phyloP scores from a whole-genome alignment of 1,139 yeast genomes.

The Taiozyma sp. region DNA sequence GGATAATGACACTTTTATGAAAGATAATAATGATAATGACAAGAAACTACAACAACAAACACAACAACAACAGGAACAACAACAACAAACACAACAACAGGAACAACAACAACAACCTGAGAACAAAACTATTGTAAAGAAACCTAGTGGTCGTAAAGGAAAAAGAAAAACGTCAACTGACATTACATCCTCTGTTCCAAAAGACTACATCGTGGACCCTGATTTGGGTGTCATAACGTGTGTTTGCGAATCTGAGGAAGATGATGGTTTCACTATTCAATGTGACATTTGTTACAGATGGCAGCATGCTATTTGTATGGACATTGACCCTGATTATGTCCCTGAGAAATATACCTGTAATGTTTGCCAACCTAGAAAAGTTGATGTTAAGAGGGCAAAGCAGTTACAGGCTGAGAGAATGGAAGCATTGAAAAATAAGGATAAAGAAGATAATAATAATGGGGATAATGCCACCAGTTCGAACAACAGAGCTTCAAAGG shows the following conservation, averaged over 20 bases:
- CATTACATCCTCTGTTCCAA: constrained; percentile 20
- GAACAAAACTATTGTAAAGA: constrained; percentile 3
- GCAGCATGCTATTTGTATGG: constrained; percentile 93
- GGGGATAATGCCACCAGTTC: background rate
- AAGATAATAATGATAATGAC: constrained; percentile 4
- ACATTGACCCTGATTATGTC: constrained; percentile 44
- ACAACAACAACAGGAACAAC: background rate
- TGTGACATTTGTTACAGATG: constrained; percentile 90
- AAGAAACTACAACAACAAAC: constrained; percentile 5
- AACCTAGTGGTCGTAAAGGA: constrained; percentile 4
- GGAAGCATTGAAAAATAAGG: constrained; percentile 26
- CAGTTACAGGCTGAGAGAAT: constrained; percentile 41
- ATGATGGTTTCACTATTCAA: constrained; percentile 93
- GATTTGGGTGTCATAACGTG: constrained; percentile 88
- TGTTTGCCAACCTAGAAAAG: constrained; percentile 64
- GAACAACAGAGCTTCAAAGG: background rate
- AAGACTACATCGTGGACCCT: constrained; percentile 59
- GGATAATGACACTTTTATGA: background rate
- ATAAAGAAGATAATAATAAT: constrained; percentile 7
- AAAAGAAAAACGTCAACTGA: constrained; percentile 7
- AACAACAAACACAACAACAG: background rate
- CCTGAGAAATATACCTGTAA: constrained; percentile 86
- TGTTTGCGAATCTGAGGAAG: constrained; percentile 83
- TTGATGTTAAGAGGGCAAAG: constrained; percentile 48
- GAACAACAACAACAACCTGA: constrained; percentile 5